Conservation (phyloP, 345 rosid genomes). For the Balakata baccata region DNA sequence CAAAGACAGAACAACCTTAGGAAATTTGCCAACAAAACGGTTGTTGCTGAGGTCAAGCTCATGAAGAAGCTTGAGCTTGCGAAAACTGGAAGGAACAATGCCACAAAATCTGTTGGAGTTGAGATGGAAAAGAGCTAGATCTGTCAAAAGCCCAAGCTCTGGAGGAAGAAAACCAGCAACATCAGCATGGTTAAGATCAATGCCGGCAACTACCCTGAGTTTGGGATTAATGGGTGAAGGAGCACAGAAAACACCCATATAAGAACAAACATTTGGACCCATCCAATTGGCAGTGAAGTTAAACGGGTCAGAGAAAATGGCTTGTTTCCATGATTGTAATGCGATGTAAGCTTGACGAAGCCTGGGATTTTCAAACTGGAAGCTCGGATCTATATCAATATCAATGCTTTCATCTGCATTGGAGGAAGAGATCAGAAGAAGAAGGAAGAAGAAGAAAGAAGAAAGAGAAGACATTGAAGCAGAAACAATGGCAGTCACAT, state of each 20-base stretch:
- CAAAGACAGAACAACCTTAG: conserved; percentile 48
- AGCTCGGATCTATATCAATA: conserved; percentile 16
- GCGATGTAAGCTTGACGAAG: conserved; percentile 67
- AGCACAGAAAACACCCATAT: conserved; percentile 58
- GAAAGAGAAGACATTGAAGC: conserved; percentile 34
- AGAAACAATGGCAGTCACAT: neutral
- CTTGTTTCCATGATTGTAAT: conserved; percentile 61
- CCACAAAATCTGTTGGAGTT: conserved; percentile 79
- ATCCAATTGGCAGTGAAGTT: conserved; percentile 71
- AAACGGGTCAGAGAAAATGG: conserved; percentile 64
- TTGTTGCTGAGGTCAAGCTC: conserved; percentile 80
- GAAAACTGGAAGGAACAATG: conserved; percentile 47
- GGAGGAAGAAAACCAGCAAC: conserved; percentile 63
- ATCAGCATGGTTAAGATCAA: conserved; percentile 74
- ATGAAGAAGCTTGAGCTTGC: conserved; percentile 51
- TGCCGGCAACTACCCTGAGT: conserved; percentile 54
- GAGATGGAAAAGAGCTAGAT: conserved; percentile 66
- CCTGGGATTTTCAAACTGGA: conserved; percentile 52
- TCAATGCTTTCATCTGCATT: conserved; percentile 21
- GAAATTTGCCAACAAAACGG: conserved; percentile 68
- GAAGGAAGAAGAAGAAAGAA: conserved; percentile 25
- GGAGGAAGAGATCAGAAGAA: conserved; percentile 34
- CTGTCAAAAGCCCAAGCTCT: conserved; percentile 60
- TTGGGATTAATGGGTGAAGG: conserved; percentile 29
- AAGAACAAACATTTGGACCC: conserved; percentile 60